Base-by-base conservation (phyloP, 75 land plant genomes). In the Selaginella tamariscina region DNA sequence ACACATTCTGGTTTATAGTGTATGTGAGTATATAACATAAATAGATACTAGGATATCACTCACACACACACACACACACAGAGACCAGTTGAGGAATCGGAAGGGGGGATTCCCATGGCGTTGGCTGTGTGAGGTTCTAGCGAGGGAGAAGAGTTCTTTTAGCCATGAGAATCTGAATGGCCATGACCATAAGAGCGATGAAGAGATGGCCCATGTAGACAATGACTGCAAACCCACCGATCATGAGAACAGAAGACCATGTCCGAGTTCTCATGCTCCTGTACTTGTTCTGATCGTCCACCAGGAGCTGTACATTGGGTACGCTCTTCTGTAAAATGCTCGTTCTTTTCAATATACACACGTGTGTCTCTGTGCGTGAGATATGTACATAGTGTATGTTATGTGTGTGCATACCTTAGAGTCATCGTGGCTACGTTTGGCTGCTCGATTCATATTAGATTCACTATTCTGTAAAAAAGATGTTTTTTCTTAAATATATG, bases 171-270 rank as follows among this genome's bases (percentile, higher is more conserved):
- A 92, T 78, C 77, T 92, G 97, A 70, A 92, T 84, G 21, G 86
- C 85, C 44, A 92, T 84, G 49, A 92, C 82, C 97, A 92, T 86
- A 32, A 87, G 87, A 81, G 83, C 85, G 28, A 92, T 88, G 73
- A 81, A 92, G n/a, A 92, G 79, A 77, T 92, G 97, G 18, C 97
- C 97, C 79, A 92, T 73, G 73, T 86, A 92, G 30, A 92, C 70
- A 24, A 86, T 71, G 8, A 88, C 63, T 1, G 70, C 79, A 76
- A 92, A 92, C 0, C 89, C 87, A 31, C 85, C 94, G 72, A 92
- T 80, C 97, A 92, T 92, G 88, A 86, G 85, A 27, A 92, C 22
- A 20, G 97, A 67, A 32, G 97, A 92, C 72, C 75, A 69, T 31
- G 85, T 59, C 26, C 97, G 85, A 56, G 78, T 79, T 68, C 67